A percentile compares a stretch with the other conserved stretches of the same genome.
Conservation (phyloP, 352 stramenopile species). For the Halophytophthora polymorphica region DNA sequence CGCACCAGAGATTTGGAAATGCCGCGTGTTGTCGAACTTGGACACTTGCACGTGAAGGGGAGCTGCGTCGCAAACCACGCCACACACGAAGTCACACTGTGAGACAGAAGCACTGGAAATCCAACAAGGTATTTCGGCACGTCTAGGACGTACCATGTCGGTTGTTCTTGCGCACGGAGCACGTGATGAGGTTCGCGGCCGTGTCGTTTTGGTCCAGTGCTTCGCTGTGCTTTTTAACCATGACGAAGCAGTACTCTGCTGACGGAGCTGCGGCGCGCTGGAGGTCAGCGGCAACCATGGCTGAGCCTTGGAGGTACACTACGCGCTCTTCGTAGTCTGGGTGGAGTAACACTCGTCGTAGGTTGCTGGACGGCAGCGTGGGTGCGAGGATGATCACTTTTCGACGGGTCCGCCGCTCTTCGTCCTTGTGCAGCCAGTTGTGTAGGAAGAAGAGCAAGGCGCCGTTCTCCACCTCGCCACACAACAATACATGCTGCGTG, state of each 20-base stretch:
- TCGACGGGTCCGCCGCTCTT: constrained; percentile 46
- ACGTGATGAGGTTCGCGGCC: constrained; percentile 68
- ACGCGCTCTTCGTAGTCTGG: constrained; percentile 74
- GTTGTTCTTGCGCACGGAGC: constrained; percentile 76
- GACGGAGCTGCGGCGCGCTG: constrained; percentile 45
- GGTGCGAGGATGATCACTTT: constrained; percentile 76
- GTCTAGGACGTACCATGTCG: constrained; percentile 33
- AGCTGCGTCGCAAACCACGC: constrained; percentile 19
- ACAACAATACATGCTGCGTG: constrained; percentile 75
- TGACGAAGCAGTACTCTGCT: constrained; percentile 68
- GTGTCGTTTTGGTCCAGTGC: constrained; percentile 65
- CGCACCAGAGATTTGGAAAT: constrained; percentile 71
- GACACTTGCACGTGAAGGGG: constrained; percentile 78
- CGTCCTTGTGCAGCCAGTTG: constrained; percentile 68
- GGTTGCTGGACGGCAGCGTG: constrained; percentile 45
- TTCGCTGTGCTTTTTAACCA: constrained; percentile 67
- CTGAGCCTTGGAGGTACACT: constrained; percentile 72
- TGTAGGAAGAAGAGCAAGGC: constrained; percentile 77
- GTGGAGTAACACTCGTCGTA: constrained; percentile 65
- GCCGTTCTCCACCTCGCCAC: constrained; percentile 69
- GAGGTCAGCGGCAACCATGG: constrained; percentile 71
- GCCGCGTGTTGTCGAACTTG: constrained; percentile 65
- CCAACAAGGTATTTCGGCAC: no score
- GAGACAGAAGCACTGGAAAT: not conserved
- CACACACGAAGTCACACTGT: not conserved